Evolutionary conservation across 371 early-diverging fungal genomes (phyloP), one percentile per base, ranked within the genome.

Genomic region (Mucor plumbeus): DNA sequence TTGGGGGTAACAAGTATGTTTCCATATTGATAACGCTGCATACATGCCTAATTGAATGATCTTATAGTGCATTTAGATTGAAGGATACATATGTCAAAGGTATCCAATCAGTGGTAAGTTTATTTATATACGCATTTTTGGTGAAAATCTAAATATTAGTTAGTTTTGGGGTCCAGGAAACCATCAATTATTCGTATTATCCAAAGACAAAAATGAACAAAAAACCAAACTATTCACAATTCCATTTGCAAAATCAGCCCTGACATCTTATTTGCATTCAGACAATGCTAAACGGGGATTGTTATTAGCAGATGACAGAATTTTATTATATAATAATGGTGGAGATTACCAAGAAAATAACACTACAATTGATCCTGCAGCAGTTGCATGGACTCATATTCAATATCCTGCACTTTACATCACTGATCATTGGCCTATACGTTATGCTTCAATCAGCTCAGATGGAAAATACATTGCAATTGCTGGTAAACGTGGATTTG

Each of bases 391-490:
- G 92, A 89, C 90, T 19, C 86, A 90, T 61, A 87, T 93, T 44
- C 88, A 88, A 79, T 87, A 91, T 50, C 95, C 95, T 1, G 75
- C 80, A 10, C 85, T 90, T 68, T 95, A 95, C 67, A 85, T 94
- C 54, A 83, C 91, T 8, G 88, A 88, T 47, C 92, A 94, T 67
- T 95, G 95, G 95, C 95, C 95, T 6, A 92, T 93, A 34, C 83
- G 86, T 85, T 91, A 88, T 69, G 79, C 90, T 1, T 81, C 92
- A 11, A 83, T 91, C 35, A 90, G 89, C 62, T 64, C 81, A 0
- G 88, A 88, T 43, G 93, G 93, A 2, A 86, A 84, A 38, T 91
- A 85, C 69, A 82, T 94, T 59, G 95, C 94, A 3, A 83, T 94
- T 60, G 92, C 94, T 7, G 95, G 95, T 11, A 85, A 82, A 56